Conservation (phyloP, 1,139 yeast genomes). For the Yamadazyma blattariae region DNA sequence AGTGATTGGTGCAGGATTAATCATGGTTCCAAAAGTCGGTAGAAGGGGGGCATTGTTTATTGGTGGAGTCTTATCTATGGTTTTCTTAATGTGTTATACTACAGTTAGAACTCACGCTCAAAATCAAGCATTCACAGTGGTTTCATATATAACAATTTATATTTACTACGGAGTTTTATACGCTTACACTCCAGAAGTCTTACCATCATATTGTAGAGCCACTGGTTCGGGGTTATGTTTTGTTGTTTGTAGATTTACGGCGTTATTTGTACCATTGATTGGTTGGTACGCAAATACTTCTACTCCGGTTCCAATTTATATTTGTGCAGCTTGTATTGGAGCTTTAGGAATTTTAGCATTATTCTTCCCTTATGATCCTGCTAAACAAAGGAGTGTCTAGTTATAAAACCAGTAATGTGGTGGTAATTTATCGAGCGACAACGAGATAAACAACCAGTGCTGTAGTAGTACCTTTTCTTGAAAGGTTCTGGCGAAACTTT, state of each 20-base stretch:
- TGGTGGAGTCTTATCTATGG: slow-evolving; percentile 53
- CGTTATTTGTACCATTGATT: slow-evolving; percentile 51
- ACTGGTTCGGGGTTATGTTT: slow-evolving; percentile 56
- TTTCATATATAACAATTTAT: slow-evolving; percentile 48
- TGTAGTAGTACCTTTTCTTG: no score
- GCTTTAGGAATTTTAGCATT: slow-evolving; percentile 39
- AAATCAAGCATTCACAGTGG: slow-evolving; percentile 52
- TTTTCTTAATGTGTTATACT: slow-evolving; percentile 56
- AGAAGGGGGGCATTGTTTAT: slow-evolving; percentile 54
- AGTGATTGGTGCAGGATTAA: slow-evolving; percentile 45
- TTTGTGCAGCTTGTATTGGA: slow-evolving; percentile 56
- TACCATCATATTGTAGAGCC: slow-evolving; percentile 54
- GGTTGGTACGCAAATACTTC: slow-evolving; percentile 45
- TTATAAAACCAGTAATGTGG: no score
- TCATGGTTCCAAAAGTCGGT: slow-evolving; percentile 46
- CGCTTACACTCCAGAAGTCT: slow-evolving; percentile 59
- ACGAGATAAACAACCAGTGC: no score
- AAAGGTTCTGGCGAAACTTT: no score
- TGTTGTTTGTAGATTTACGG: slow-evolving; percentile 43
- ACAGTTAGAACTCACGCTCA: slow-evolving; percentile 48
- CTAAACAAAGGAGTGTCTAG: slow-evolving; percentile 19
- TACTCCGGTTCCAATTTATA: slow-evolving; percentile 52
- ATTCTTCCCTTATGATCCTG: slow-evolving; percentile 50
- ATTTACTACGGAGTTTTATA: slow-evolving; percentile 54
- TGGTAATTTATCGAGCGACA: no score